These are phyloP conservation scores for Cornus kousa DNA, from an alignment of 148 eudicot species.

Conservation along the genomic window DNA sequence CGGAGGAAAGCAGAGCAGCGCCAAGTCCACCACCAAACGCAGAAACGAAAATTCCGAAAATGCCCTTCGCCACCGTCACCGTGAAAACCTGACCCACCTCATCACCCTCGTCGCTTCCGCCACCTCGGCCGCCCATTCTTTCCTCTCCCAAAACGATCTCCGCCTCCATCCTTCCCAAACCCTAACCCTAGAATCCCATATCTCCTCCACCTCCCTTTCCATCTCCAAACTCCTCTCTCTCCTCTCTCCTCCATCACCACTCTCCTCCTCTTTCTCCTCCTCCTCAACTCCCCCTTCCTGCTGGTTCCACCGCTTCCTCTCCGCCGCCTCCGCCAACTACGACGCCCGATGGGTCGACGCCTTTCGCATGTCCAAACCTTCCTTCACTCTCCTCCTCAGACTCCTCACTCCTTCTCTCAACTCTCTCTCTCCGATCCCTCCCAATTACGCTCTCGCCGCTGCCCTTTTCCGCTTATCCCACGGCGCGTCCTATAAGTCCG, in stretches of 20 bases:
- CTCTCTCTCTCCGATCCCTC: conserved; percentile 37
- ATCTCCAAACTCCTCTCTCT: conserved; percentile 35
- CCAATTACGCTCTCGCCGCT: conserved; percentile 59
- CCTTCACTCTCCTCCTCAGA: conserved; percentile 52
- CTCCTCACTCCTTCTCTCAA: conserved; percentile 42
- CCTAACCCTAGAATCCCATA: conserved; percentile 52
- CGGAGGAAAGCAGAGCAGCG: conserved; percentile 8
- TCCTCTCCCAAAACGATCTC: conserved; percentile 61
- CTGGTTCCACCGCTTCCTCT: conserved; percentile 68
- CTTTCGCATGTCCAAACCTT: conserved; percentile 69
- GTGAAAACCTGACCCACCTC: conserved; percentile 20
- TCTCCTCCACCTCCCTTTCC: conserved; percentile 43
- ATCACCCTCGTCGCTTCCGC: conserved; percentile 47
- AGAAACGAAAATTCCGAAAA: not conserved
- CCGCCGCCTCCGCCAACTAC: conserved; percentile 27
- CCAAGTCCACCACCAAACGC: conserved; percentile 15
- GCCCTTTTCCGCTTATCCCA: conserved; percentile 68
- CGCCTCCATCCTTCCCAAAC: conserved; percentile 65
- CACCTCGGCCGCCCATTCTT: conserved; percentile 53
- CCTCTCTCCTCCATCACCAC: conserved; percentile 30
- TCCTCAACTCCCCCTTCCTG: conserved; percentile 17
- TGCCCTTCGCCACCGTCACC: conserved; percentile 8
- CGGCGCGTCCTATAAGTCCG: conserved; percentile 42
- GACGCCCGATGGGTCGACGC: conserved; percentile 52
- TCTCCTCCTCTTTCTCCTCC: conserved; percentile 23